Evolutionary conservation across 176 grass and related monocot species (phyloP).

Genomic region (Carex kokanica): DNA sequence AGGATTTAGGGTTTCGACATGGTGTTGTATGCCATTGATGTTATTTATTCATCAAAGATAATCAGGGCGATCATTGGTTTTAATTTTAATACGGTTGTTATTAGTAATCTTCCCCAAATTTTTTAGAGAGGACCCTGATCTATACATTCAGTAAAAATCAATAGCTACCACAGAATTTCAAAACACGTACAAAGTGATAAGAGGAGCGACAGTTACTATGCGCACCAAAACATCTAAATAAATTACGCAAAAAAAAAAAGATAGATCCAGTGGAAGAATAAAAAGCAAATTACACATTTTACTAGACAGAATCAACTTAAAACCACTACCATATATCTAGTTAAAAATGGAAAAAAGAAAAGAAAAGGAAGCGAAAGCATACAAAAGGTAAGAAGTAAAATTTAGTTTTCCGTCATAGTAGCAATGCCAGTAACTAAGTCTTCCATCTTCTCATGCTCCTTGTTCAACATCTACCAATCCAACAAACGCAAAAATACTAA

Average conservation of each 20-base stretch:
- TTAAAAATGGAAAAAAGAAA: not conserved
- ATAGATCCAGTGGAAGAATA: not conserved
- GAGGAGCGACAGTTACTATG: not conserved
- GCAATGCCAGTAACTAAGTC: slow-evolving; percentile 49
- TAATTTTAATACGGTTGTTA: not conserved
- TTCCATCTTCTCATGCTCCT: slow-evolving; percentile 86
- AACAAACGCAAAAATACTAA: not conserved
- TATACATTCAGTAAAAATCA: too few species aligned
- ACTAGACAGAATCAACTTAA: not conserved
- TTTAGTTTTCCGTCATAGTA: slow-evolving; percentile 49
- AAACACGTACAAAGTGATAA: too few species aligned
- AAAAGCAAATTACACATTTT: not conserved
- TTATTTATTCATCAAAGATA: not conserved
- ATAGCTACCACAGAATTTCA: too few species aligned
- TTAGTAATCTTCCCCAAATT: not conserved
- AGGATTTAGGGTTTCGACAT: not conserved
- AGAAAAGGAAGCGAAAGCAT: not conserved
- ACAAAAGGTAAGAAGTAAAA: not conserved
- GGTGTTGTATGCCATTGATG: not conserved
- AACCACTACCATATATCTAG: slow-evolving; percentile 8
- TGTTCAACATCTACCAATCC: slow-evolving; percentile 73
- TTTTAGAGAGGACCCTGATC: not conserved
- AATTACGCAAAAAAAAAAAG: not conserved
- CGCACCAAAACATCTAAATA: not conserved
- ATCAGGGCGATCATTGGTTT: not conserved